Evolutionary conservation across 345 rosid species (phyloP).

Genomic region (Litchi chinensis): DNA sequence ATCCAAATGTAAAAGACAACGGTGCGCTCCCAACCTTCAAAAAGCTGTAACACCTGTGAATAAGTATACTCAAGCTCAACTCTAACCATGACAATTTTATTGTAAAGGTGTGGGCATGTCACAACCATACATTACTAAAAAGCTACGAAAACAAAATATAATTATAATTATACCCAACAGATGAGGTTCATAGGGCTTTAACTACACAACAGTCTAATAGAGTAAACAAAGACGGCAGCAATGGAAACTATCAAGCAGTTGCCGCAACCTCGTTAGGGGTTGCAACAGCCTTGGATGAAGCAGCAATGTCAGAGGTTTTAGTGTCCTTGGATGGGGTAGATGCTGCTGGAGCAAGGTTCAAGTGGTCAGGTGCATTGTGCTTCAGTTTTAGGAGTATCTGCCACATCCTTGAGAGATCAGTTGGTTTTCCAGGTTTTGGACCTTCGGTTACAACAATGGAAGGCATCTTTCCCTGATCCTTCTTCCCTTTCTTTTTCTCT

Average conservation of each 20-base stretch:
- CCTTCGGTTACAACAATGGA: conserved; percentile 58
- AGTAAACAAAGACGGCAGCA: conserved; percentile 11
- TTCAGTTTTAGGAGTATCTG: conserved; percentile 69
- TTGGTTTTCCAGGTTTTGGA: conserved; percentile 81
- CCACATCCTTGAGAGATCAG: conserved; percentile 78
- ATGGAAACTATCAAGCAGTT: conserved; percentile 42
- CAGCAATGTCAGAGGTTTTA: conserved; percentile 24
- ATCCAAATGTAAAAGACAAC: neutral
- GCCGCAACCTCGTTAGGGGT: conserved; percentile 43
- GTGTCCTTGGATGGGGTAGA: conserved; percentile 33
- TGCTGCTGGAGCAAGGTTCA: conserved; percentile 55
- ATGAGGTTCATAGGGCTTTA: neutral
- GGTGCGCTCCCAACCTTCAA: neutral
- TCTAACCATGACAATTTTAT: neutral
- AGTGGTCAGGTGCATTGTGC: conserved; percentile 68
- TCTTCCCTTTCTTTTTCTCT: conserved; percentile 68
- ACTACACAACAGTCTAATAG: conserved; percentile 10
- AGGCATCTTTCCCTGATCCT: conserved; percentile 68
- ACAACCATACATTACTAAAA: neutral
- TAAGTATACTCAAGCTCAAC: neutral
- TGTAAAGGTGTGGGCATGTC: neutral
- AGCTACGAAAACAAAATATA: neutral
- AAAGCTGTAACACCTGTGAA: neutral
- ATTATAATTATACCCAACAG: neutral
- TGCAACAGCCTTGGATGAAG: conserved; percentile 22